Evolutionary conservation across 1,284 basidiomycete genomes (phyloP).

Genomic region (Pseudozyma tsukubaensis): DNA sequence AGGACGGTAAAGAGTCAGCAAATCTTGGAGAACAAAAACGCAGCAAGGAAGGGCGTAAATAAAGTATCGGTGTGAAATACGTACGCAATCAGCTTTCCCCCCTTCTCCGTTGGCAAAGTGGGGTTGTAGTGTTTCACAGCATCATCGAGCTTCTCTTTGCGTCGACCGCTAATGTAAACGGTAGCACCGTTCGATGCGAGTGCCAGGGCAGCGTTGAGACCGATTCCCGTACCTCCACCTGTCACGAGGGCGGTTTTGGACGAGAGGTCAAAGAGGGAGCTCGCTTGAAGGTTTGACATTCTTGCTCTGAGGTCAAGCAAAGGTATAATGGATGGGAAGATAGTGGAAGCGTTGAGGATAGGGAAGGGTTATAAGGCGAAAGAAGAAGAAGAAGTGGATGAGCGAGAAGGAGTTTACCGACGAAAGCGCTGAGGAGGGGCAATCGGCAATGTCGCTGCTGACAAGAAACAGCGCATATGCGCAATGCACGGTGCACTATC

Average conservation of each 20-base stretch:
- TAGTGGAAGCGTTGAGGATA: background rate
- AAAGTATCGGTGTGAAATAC: too few species aligned
- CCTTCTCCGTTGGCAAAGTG: conserved; percentile 2
- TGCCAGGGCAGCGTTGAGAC: conserved; percentile 57
- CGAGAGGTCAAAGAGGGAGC: conserved; percentile 42
- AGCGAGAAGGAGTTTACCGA: background rate
- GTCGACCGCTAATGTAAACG: conserved; percentile 61
- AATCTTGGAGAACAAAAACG: background rate
- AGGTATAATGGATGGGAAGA: background rate
- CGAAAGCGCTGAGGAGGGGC: background rate
- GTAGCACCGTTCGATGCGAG: conserved; percentile 62
- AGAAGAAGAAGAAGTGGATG: background rate
- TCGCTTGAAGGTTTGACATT: conserved; percentile 4
- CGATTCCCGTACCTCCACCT: conserved; percentile 60
- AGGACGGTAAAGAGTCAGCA: background rate
- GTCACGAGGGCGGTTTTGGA: conserved; percentile 60
- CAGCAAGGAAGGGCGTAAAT: too few species aligned
- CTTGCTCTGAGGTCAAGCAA: background rate
- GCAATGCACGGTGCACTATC: too few species aligned
- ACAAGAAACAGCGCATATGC: too few species aligned
- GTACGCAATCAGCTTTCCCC: conserved; percentile 28
- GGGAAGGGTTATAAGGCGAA: too few species aligned
- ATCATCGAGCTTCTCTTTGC: conserved; percentile 43
- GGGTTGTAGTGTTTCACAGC: conserved; percentile 24
- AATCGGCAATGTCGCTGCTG: too few species aligned